Evolutionary conservation across 2,329 filamentous ascomycete genomes (phyloP), one percentile per base, ranked within the genome.

Genomic region (Fusarium luffae): DNA sequence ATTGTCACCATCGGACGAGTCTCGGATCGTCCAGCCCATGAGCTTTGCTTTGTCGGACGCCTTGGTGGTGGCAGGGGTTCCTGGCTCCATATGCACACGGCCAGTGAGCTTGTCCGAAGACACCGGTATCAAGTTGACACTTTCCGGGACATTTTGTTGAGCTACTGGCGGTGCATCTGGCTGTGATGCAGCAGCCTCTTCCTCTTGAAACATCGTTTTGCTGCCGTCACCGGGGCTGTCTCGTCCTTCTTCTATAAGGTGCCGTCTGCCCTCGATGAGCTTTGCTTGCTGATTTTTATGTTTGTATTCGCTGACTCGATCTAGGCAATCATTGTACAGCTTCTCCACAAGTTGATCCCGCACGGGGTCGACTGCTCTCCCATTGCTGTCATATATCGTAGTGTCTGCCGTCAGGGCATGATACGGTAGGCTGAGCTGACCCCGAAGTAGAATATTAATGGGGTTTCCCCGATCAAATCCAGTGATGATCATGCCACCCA

Each of bases 401-500:
- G 95, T 95, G 41, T 90, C 88, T n/a, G 89, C 84, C 70, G 90
- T 90, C 64, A 99, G 84, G 25, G 91, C 85, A 79, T 98, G 93
- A 77, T 97, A 98, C 18, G 90, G 90, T 21, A 99, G 86, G 27
- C 92, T 92, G 50, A 99, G 86, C 79, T 99, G 97, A 18, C 93
- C 94, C 71, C 96, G 90, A 59, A 99, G 90, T 63, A 99, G 89
- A 50, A 94, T 89, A 77, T 98, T 97, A 73, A 99, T 83, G 7
- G 96, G 96, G 74, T 99, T 99, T 19, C 97, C 97, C 70, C 93
- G 89, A 71, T 98, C 94, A 77, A 98, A 99, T 1, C 96, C 96
- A 34, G 97, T 98, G 66, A 99, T 94, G 64, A 99, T 98, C 85
- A 99, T 97, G 58, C 95, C 96, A 28, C 96, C 96, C 90, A 98